These are phyloP conservation scores for Cynara cardunculus DNA, from an alignment of 129 eudicot genomes.

Conservation along the genomic window DNA sequence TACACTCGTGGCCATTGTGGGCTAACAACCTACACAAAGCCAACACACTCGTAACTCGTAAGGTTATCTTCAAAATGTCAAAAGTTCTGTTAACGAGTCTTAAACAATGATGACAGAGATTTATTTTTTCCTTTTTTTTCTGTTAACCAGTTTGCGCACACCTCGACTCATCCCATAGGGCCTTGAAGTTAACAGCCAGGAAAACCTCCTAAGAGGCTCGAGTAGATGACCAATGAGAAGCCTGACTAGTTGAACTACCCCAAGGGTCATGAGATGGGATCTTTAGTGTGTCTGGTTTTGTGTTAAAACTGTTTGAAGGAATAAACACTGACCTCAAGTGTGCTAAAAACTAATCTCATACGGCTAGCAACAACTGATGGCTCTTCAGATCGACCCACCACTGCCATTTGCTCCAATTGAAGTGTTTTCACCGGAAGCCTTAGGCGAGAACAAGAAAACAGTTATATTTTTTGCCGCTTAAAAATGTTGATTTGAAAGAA, in stretches of 20 bases:
- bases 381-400: constrained; percentile 78
- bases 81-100: neutral
- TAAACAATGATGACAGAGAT: neutral
- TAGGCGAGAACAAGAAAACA: neutral
- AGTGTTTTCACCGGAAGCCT: constrained; percentile 99
- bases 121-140: neutral
- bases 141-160: neutral
- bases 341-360: constrained; percentile 95
- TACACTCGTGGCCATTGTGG: constrained; percentile 93
- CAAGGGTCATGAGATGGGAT: neutral
- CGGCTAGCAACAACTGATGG: constrained; percentile 95
- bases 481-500: neutral
- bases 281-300: neutral
- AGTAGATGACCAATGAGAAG: too few relatives aligned
- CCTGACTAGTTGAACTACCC: too few relatives aligned
- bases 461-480: neutral
- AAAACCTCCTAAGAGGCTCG: too few relatives aligned
- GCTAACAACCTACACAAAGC: constrained; percentile 78
- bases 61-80: neutral
- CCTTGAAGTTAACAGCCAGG: neutral
- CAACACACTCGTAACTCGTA: neutral
- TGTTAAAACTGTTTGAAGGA: neutral
- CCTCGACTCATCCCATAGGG: neutral
- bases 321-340: constrained; percentile 72
- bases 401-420: constrained; percentile 96